phyloP scores from a whole-genome alignment of 306 rosid genomes.

The Vigna mungo region DNA sequence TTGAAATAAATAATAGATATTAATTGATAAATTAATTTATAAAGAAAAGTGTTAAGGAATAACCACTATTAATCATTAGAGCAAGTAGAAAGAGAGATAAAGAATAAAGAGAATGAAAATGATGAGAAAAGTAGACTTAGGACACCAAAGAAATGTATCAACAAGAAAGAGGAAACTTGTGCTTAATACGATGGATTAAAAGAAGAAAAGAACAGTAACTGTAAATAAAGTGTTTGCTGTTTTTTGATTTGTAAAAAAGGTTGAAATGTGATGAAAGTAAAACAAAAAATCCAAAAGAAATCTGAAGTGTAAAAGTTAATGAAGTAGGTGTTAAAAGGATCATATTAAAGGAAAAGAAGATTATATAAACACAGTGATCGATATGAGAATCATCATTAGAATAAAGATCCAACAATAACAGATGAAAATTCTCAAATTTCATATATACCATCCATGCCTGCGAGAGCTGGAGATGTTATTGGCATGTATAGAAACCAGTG shows the following conservation, averaged over 20 bases:
- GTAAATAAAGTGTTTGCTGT: background rate
- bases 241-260: background rate
- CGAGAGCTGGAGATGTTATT: background rate
- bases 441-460: background rate
- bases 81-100: background rate
- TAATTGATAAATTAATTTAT: background rate
- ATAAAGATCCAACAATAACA: conserved; percentile 12
- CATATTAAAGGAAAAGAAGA: background rate
- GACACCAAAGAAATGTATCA: background rate
- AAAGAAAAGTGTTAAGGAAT: background rate
- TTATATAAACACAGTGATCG: background rate
- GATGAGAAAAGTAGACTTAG: background rate
- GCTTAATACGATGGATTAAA: too few species aligned
- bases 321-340: background rate
- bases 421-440: conserved; percentile 12
- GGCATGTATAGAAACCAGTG: background rate
- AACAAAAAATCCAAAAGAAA: background rate
- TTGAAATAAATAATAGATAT: background rate
- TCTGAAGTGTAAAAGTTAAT: background rate
- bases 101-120: background rate
- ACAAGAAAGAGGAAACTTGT: background rate
- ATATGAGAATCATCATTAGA: background rate
- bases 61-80: background rate
- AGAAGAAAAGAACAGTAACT: too few species aligned
- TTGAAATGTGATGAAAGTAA: background rate